These are phyloP conservation scores for Leccinum solheimii DNA, from an alignment of 1,284 basidiomycete genomes.

Conservation along the genomic window DNA sequence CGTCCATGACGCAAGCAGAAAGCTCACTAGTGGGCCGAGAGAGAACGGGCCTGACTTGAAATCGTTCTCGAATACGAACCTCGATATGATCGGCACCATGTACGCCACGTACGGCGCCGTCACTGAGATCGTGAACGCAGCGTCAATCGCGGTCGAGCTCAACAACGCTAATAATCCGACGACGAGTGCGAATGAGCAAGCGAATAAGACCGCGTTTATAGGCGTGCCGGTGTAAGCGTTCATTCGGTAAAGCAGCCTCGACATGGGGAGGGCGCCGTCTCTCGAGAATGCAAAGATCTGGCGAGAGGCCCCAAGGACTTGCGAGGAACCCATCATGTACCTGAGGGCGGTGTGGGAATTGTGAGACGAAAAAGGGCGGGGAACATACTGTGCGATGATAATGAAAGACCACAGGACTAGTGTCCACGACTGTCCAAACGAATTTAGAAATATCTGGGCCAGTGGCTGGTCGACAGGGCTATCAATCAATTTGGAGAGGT, in stretches of 20 bases:
- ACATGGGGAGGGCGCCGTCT: not conserved
- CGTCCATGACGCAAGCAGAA: not conserved
- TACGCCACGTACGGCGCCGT: not conserved
- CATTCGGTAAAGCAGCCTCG: not conserved
- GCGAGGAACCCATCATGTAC: not conserved
- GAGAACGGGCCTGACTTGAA: not conserved
- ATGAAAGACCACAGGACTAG: slow-evolving; percentile 23
- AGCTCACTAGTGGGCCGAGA: not conserved
- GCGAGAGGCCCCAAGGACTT: not conserved
- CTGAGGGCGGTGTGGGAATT: not conserved
- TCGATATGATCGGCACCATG: not conserved
- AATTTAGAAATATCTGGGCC: not conserved
- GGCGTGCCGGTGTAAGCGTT: not conserved
- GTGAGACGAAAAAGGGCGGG: not conserved
- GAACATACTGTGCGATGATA: slow-evolving; percentile 25
- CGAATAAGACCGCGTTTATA: not conserved
- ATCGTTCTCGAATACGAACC: not conserved
- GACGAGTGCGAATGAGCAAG: not conserved
- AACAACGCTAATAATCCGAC: not conserved
- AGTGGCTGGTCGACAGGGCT: not conserved
- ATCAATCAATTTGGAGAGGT: not conserved
- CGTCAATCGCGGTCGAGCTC: not conserved
- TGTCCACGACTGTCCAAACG: not conserved
- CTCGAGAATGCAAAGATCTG: not conserved
- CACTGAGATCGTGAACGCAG: not conserved